Evolutionary conservation across 805 yeast genomes (phyloP), one percentile per base, ranked within the genome.

Genomic region (Saturnispora ahearnii): DNA sequence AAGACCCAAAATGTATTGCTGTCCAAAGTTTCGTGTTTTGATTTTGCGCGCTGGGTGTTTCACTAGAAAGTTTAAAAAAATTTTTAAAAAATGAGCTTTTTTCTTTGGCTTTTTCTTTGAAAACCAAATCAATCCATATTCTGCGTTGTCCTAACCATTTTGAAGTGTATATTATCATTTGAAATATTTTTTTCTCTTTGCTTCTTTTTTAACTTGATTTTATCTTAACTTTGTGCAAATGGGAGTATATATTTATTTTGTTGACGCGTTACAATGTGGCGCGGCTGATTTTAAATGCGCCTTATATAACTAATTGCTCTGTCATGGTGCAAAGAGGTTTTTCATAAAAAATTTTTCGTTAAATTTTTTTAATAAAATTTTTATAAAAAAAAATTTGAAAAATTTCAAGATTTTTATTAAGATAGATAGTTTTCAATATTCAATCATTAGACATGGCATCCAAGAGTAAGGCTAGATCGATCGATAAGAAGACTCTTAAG

Each of bases 401-500:
- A 40, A 38, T 38, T 38, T 38, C 42, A 9, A 51, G 47, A 44
- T 53, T 45, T 47, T 43, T 45, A 31, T 15, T 36, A 21, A 26
- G 18, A 36, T 36, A 36, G 40, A 36, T 36, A 50, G 40, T 26
- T 32, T 31, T 32, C 24, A 45, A 51, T 49, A 45, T 42, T 38
- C 10, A 21, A 28, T 8, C 24, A 43, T 22, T 24, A 15, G 37
- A 21, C 6, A 44, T 48, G 53, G 53, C 37, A 40, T 36, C 43
- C 18, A 51, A 51, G 28, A 38, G n/a, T 22, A 21, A 24, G 18
- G 37, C 36, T 8, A 18, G 15, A 18, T 59, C 21, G 71, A 64
- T n/a, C 73, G 72, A 37, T 73, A 65, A 9, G 71, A 66, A 4
- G 71, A 66, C 15, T n/a, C 11, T 21, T 3, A 48, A 44, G 44